Conservation (phyloP, 495 filamentous ascomycete species). For the Aspergillus panamensis region DNA sequence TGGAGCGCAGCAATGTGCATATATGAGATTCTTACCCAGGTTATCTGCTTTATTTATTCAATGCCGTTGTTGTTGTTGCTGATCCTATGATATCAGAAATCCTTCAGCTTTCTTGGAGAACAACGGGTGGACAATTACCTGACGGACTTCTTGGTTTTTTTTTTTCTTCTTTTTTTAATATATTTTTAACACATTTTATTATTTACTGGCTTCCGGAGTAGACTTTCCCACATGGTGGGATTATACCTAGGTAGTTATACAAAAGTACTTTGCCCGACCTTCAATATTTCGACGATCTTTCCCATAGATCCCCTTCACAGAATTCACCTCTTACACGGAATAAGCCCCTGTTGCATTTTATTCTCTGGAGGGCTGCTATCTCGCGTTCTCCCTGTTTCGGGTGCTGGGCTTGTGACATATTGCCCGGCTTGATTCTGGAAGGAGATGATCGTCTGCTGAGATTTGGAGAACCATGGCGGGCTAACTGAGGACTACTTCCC, state of each 20-base stretch:
- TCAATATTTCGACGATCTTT: constrained; percentile 1
- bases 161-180: neutral
- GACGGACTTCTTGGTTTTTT: no score
- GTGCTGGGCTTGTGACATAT: neutral
- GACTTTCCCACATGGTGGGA: neutral
- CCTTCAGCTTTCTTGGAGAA: neutral
- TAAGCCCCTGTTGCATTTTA: neutral
- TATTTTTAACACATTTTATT: neutral
- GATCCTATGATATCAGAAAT: constrained; percentile 19
- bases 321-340: neutral
- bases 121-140: no score
- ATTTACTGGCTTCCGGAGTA: no score
- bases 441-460: neutral
- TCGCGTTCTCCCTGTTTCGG: neutral
- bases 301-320: neutral
- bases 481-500: no score
- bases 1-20: neutral
- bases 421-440: neutral
- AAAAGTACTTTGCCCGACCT: neutral
- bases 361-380: neutral
- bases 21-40: neutral
- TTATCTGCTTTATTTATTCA: neutral
- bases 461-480: neutral
- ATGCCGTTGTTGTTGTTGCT: constrained; percentile 8
- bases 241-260: neutral